Conservation (phyloP, 495 filamentous ascomycete genomes). For the Neurospora africana region DNA sequence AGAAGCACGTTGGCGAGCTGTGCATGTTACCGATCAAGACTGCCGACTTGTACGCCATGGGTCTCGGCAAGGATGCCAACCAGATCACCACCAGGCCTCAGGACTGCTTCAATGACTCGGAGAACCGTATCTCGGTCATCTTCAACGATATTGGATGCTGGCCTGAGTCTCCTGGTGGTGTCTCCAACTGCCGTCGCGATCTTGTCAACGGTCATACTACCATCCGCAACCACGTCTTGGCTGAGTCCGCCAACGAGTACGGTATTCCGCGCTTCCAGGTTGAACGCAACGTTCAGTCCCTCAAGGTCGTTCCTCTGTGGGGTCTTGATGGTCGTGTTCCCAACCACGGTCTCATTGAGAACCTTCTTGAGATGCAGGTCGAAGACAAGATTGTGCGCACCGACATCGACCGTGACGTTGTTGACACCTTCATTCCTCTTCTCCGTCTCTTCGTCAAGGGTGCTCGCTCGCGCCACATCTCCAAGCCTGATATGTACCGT, state of each 20-base stretch:
- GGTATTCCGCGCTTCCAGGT: conserved; percentile 57
- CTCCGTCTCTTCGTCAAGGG: conserved; percentile 46
- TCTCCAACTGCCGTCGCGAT: conserved; percentile 57
- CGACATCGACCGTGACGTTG: conserved; percentile 41
- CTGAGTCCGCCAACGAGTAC: conserved; percentile 55
- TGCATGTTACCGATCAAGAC: conserved; percentile 49
- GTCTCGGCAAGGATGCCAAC: conserved; percentile 49
- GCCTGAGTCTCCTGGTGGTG: conserved; percentile 57
- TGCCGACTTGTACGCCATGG: conserved; percentile 53
- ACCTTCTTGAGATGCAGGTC: conserved; percentile 51
- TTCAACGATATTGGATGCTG: conserved; percentile 55
- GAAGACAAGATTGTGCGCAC: conserved; percentile 43
- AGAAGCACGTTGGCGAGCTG: conserved; percentile 49
- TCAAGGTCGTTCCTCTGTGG: conserved; percentile 59
- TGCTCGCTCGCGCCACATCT: conserved; percentile 13
- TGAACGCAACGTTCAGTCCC: conserved; percentile 53
- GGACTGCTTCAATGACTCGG: conserved; percentile 36
- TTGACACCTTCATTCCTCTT: conserved; percentile 52
- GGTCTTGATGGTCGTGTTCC: conserved; percentile 54
- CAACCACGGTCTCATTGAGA: conserved; percentile 52
- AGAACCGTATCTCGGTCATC: conserved; percentile 48
- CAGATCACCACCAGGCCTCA: conserved; percentile 33
- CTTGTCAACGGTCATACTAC: conserved; percentile 53
- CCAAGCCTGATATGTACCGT: conserved; percentile 7
- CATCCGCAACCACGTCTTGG: conserved; percentile 57